These are phyloP conservation scores for Termitomyces sp. DNA, from an alignment of 1,284 basidiomycete genomes.

Conservation along the genomic window DNA sequence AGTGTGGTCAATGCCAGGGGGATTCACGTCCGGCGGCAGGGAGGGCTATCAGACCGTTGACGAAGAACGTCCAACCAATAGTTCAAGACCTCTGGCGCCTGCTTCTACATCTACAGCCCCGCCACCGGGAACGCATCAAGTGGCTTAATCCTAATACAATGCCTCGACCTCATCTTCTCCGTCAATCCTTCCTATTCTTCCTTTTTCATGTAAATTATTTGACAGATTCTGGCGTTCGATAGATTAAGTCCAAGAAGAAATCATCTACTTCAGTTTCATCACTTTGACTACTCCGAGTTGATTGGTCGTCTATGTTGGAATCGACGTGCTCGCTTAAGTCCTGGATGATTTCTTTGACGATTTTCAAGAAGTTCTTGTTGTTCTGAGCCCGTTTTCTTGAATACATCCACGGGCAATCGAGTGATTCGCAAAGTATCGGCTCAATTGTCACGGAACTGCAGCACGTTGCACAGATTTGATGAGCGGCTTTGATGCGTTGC, in stretches of 20 bases:
- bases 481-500: slow-evolving; percentile 48
- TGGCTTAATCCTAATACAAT: slow-evolving; percentile 30
- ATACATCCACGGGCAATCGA: slow-evolving; percentile 83
- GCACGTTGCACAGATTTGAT: slow-evolving; percentile 72
- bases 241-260: slow-evolving; percentile 2
- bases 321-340: slow-evolving; percentile 24
- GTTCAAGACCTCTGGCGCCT: slow-evolving; percentile 15
- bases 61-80: slow-evolving; percentile 42
- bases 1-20: slow-evolving; percentile 88
- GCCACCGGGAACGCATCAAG: slow-evolving; percentile 48
- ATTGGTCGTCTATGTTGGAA: slow-evolving; percentile 5
- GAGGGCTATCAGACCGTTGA: slow-evolving; percentile 74
- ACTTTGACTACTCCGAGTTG: neutral
- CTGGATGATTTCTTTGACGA: slow-evolving; percentile 25
- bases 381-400: slow-evolving; percentile 62
- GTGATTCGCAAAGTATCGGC: slow-evolving; percentile 68
- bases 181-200: neutral
- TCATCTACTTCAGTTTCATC: slow-evolving; percentile 4
- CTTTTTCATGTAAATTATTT: neutral
- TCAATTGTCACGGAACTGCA: slow-evolving; percentile 52
- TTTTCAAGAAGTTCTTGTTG: slow-evolving; percentile 43
- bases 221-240: slow-evolving; percentile 8
- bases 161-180: neutral
- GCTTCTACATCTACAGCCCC: slow-evolving; percentile 20
- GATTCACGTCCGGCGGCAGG: slow-evolving; percentile 54